These are phyloP conservation scores for Caloboletus firmus DNA, from an alignment of 1,284 basidiomycete species.

Conservation along the genomic window DNA sequence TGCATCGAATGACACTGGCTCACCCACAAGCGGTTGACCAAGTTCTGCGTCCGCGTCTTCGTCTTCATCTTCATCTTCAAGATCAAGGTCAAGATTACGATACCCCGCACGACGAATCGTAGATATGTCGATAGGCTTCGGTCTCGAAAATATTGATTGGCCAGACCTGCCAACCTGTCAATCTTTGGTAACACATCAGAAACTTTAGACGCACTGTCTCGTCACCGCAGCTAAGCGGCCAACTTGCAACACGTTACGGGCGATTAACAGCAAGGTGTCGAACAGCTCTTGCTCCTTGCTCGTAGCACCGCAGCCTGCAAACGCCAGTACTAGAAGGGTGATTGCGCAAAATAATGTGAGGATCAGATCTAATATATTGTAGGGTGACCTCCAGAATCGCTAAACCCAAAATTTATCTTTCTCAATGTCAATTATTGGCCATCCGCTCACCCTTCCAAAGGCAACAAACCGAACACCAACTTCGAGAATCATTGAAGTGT, in stretches of 20 bases:
- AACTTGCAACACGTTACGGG: slow-evolving; percentile 90
- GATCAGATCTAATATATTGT: slow-evolving; percentile 85
- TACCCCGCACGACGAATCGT: slow-evolving; percentile 68
- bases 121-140: slow-evolving; percentile 89
- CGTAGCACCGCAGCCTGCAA: slow-evolving; percentile 73
- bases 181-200: not conserved
- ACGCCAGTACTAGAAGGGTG: slow-evolving; percentile 83
- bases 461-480: slow-evolving; percentile 87
- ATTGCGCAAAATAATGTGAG: slow-evolving; percentile 84
- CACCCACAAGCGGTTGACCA: slow-evolving; percentile 52
- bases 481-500: slow-evolving; percentile 89
- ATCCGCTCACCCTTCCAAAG: slow-evolving; percentile 74
- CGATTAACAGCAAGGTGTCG: slow-evolving; percentile 86
- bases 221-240: slow-evolving; percentile 85
- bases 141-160: slow-evolving; percentile 88
- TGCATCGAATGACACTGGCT: slow-evolving; percentile 59
- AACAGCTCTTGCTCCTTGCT: slow-evolving; percentile 89
- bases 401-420: slow-evolving; percentile 34
- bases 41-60: slow-evolving; percentile 50
- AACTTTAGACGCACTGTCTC: slow-evolving; percentile 67
- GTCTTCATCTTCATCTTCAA: slow-evolving; percentile 69
- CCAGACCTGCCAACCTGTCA: slow-evolving; percentile 66
- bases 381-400: slow-evolving; percentile 96
- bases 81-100: slow-evolving; percentile 63
- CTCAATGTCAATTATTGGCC: not conserved